A percentile compares a stretch with the other conserved stretches of the same genome.
Evolutionary conservation across 306 rosid genomes (phyloP).

Genomic region (Sechiopsis laciniata): DNA sequence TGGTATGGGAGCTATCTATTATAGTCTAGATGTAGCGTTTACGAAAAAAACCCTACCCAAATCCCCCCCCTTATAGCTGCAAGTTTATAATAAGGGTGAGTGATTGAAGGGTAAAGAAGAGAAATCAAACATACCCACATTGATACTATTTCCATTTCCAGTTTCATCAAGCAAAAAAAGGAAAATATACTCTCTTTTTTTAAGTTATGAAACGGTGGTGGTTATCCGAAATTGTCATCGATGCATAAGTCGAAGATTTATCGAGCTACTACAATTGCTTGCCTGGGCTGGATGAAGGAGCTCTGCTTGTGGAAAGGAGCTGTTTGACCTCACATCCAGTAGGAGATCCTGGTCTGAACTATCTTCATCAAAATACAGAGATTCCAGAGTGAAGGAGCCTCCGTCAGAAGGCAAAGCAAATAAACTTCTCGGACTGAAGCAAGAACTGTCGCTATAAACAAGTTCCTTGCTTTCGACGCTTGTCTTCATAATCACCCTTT

Average conservation of each 20-base stretch:
- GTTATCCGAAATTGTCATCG: constrained; percentile 33
- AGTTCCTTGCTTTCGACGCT: constrained; percentile 54
- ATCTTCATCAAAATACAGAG: constrained; percentile 60
- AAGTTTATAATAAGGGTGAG: constrained; percentile 28
- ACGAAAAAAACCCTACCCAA: constrained; percentile 60
- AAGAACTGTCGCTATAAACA: constrained; percentile 49
- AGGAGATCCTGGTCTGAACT: constrained; percentile 76
- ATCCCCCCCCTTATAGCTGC: constrained; percentile 35
- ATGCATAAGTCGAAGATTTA: constrained; percentile 42
- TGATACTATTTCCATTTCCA: constrained; percentile 27
- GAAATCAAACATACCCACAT: constrained; percentile 54
- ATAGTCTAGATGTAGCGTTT: constrained; percentile 53
- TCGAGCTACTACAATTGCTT: constrained; percentile 73
- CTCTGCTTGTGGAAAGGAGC: constrained; percentile 86
- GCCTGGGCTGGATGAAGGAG: constrained; percentile 58
- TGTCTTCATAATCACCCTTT: constrained; percentile 44
- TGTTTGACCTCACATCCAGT: constrained; percentile 74
- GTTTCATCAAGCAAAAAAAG: constrained; percentile 36
- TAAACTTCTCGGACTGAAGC: constrained; percentile 76
- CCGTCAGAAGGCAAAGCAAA: constrained; percentile 81
- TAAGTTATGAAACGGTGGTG: constrained; percentile 22
- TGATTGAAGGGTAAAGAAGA: constrained; percentile 37
- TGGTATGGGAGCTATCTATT: constrained; percentile 50
- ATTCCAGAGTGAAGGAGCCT: constrained; percentile 52
- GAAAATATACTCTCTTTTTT: background rate